Percentiles rank a stretch among this genome's conserved stretches.
Evolutionary conservation across 2,329 filamentous ascomycete genomes (phyloP).

Genomic region (Colletotrichum sidae): DNA sequence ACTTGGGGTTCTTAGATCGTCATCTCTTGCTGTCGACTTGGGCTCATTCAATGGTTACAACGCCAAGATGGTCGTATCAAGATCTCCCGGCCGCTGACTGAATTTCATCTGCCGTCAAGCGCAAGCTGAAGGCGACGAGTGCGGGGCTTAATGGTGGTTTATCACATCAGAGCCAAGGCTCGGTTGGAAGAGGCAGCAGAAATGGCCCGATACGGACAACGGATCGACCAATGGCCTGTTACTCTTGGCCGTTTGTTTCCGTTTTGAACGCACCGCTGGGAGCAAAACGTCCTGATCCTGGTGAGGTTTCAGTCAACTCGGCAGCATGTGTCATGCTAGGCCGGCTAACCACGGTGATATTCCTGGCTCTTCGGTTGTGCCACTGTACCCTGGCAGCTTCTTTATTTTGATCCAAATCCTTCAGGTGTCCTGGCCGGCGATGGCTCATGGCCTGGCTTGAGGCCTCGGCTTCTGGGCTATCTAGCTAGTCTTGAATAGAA

Average conservation of each 20-base stretch:
- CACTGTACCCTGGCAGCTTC: no score
- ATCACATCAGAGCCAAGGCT: conserved; percentile 16
- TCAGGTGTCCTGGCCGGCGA: no score
- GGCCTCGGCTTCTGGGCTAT: no score
- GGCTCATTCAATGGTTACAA: conserved; percentile 8
- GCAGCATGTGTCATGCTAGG: neutral
- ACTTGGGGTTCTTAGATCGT: no score
- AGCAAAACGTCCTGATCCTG: neutral
- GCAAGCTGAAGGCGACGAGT: conserved; percentile 6
- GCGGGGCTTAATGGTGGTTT: conserved; percentile 16
- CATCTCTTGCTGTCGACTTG: no score
- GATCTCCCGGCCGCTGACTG: conserved; percentile 1
- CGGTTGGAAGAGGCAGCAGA: neutral
- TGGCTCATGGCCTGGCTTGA: no score
- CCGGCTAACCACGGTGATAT: no score
- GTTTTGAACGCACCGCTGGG: conserved; percentile 15
- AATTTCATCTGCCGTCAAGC: neutral
- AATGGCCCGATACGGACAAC: neutral
- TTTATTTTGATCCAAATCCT: accelerated
- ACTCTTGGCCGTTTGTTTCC: conserved; percentile 2
- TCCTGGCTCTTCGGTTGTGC: no score
- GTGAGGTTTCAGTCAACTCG: neutral
- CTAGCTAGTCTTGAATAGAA: no score
- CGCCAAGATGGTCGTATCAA: conserved; percentile 25
- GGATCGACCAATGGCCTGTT: conserved; percentile 14